These are phyloP conservation scores for Westerdykella sp. DNA, from an alignment of 2,329 filamentous ascomycete species.

Conservation along the genomic window DNA sequence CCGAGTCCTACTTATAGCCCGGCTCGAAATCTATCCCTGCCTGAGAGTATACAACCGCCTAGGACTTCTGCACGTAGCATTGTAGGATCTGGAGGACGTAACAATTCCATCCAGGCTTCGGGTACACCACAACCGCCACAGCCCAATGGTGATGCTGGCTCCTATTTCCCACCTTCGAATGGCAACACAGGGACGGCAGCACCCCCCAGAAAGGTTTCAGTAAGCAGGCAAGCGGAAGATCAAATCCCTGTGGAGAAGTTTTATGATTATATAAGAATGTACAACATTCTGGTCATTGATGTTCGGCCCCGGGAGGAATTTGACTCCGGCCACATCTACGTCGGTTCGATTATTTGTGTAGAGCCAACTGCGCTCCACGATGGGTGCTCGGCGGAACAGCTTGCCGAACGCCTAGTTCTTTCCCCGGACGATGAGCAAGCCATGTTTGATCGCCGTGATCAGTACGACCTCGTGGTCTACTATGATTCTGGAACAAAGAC, in stretches of 20 bases:
- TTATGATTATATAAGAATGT: conserved; percentile 61
- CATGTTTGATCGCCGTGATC: conserved; percentile 64
- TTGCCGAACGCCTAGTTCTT: conserved; percentile 63
- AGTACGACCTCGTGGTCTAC: conserved; percentile 83
- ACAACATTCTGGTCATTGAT: conserved; percentile 74
- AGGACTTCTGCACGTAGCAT: conserved; percentile 59
- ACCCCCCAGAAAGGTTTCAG: conserved; percentile 35
- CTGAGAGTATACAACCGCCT: conserved; percentile 59
- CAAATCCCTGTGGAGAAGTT: conserved; percentile 66
- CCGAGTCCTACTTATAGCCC: conserved; percentile 74
- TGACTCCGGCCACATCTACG: conserved; percentile 83
- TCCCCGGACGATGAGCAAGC: conserved; percentile 68
- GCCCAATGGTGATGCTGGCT: conserved; percentile 30
- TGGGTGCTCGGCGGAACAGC: conserved; percentile 58
- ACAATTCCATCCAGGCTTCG: conserved; percentile 47
- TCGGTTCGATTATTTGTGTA: conserved; percentile 78
- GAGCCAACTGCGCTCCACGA: conserved; percentile 73
- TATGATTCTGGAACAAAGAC: conserved; percentile 69
- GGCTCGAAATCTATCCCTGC: conserved; percentile 63
- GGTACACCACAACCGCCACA: conserved; percentile 35
- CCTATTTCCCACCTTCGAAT: conserved; percentile 37
- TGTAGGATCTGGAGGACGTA: conserved; percentile 50
- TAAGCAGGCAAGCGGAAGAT: conserved; percentile 50
- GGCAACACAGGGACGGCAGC: conserved; percentile 6
- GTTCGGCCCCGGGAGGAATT: conserved; percentile 73